These are phyloP conservation scores for Didymella pinodella DNA, from an alignment of 2,329 filamentous ascomycete genomes.

Conservation along the genomic window DNA sequence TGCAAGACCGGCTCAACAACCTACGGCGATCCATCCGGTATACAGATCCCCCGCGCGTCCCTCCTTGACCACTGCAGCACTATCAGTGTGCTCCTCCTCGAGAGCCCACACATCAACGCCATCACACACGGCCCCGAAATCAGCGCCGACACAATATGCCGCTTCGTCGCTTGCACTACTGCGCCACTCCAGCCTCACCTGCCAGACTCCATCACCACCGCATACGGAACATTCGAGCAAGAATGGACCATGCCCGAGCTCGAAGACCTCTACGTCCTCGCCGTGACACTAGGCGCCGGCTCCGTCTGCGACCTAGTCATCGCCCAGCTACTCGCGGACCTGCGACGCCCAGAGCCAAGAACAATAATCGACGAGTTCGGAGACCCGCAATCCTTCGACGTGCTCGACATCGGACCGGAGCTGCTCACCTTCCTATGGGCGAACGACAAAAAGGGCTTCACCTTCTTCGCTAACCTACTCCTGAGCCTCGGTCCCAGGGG, in stretches of 20 bases:
- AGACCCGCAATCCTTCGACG: not conserved
- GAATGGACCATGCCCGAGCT: not conserved
- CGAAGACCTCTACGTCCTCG: conserved; percentile 6
- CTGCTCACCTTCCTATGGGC: not conserved
- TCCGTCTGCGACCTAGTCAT: conserved; percentile 3
- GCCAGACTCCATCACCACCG: not conserved
- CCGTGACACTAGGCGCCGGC: not conserved
- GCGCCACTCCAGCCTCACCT: not conserved
- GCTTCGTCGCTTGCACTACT: conserved; percentile 4
- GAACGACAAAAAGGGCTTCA: conserved; percentile 1
- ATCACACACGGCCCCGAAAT: conserved; percentile 6
- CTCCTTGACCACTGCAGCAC: not conserved
- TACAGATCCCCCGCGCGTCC: not conserved
- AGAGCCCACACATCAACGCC: not conserved
- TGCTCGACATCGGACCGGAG: conserved; percentile 1
- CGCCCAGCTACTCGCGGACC: not conserved
- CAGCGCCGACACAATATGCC: conserved; percentile 2
- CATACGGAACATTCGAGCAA: conserved; percentile 4
- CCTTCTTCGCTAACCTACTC: not conserved
- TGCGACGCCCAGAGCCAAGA: not conserved
- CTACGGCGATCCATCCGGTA: not conserved
- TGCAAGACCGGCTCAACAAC: not conserved
- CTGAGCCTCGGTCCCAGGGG: not conserved
- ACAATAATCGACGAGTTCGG: not conserved
- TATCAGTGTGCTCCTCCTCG: not conserved